A percentile compares a stretch with the other conserved stretches of the same genome.
Evolutionary conservation across 208 protist genomes (phyloP).

Genomic region (Crithidia bombi): DNA sequence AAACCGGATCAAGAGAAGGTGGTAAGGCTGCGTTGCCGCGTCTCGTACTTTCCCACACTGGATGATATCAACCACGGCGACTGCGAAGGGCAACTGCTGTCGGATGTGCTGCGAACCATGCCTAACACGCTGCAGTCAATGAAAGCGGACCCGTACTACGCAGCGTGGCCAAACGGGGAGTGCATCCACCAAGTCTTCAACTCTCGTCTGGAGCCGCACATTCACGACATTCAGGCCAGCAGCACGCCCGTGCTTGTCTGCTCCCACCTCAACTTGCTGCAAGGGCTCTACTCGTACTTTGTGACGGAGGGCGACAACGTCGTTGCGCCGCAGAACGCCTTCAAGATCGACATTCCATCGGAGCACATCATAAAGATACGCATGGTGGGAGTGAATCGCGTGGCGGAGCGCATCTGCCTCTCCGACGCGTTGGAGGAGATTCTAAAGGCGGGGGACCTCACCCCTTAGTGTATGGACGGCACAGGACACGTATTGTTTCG

Average conservation of each 20-base stretch:
- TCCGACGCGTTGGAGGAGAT: slow-evolving; percentile 59
- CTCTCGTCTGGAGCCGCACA: slow-evolving; percentile 85
- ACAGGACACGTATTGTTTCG: neutral
- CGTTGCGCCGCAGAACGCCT: slow-evolving; percentile 79
- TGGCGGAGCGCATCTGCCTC: slow-evolving; percentile 74
- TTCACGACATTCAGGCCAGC: slow-evolving; percentile 91
- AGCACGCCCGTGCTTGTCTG: slow-evolving; percentile 75
- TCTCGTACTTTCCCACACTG: slow-evolving; percentile 85
- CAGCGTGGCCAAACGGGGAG: slow-evolving; percentile 89
- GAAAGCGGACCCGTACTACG: slow-evolving; percentile 85
- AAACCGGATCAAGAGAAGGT: neutral
- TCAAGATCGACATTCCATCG: slow-evolving; percentile 77
- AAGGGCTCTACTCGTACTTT: slow-evolving; percentile 90
- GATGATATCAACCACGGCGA: slow-evolving; percentile 90
- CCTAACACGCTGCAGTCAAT: slow-evolving; percentile 78
- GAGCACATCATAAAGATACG: slow-evolving; percentile 83
- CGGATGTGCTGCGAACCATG: slow-evolving; percentile 78
- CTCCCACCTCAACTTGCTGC: slow-evolving; percentile 81
- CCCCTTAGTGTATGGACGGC: neutral
- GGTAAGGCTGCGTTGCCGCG: slow-evolving; percentile 60
- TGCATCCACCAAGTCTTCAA: slow-evolving; percentile 91
- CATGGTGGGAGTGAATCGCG: slow-evolving; percentile 63
- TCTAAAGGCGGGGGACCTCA: slow-evolving; percentile 8
- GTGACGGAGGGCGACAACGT: slow-evolving; percentile 72
- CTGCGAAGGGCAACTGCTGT: slow-evolving; percentile 80